phyloP scores from a whole-genome alignment of 352 stramenopile genomes.

The Pythium dissimile region DNA sequence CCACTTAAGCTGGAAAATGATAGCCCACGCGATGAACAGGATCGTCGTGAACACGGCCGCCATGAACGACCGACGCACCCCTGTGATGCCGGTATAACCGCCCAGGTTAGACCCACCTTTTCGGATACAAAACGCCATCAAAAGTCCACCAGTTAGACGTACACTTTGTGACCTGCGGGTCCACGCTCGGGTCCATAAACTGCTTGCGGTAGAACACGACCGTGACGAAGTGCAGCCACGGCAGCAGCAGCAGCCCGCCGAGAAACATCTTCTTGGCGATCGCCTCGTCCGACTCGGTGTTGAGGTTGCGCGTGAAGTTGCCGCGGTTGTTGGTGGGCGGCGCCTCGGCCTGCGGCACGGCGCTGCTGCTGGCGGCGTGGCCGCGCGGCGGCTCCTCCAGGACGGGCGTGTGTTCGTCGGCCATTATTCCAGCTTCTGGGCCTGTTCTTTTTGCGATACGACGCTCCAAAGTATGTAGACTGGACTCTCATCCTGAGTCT shows the following conservation, averaged over 20 bases:
- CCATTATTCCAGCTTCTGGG: no score
- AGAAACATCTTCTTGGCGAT: constrained; percentile 87
- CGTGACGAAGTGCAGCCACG: constrained; percentile 83
- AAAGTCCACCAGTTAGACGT: no score
- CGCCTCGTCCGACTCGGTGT: constrained; percentile 64
- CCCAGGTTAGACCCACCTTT: constrained; percentile 4
- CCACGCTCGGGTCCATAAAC: constrained; percentile 61
- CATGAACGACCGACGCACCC: constrained; percentile 75
- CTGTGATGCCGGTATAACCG: no score
- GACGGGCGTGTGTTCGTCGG: constrained; percentile 27
- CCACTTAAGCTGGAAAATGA: constrained; percentile 84
- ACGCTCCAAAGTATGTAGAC: neutral
- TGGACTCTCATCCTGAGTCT: neutral
- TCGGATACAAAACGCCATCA: no score
- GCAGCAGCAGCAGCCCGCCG: constrained; percentile 62
- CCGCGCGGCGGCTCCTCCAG: constrained; percentile 15
- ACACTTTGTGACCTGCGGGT: constrained; percentile 77
- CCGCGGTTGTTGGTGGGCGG: constrained; percentile 67
- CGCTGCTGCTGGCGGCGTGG: constrained; percentile 10
- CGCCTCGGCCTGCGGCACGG: neutral
- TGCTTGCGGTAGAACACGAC: constrained; percentile 82
- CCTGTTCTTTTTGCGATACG: neutral
- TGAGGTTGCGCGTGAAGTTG: constrained; percentile 87
- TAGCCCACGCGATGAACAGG: constrained; percentile 70
- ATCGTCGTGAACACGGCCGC: constrained; percentile 66